Base-by-base conservation (phyloP, 2,329 filamentous ascomycete species). In the Diplocarpon mali region DNA sequence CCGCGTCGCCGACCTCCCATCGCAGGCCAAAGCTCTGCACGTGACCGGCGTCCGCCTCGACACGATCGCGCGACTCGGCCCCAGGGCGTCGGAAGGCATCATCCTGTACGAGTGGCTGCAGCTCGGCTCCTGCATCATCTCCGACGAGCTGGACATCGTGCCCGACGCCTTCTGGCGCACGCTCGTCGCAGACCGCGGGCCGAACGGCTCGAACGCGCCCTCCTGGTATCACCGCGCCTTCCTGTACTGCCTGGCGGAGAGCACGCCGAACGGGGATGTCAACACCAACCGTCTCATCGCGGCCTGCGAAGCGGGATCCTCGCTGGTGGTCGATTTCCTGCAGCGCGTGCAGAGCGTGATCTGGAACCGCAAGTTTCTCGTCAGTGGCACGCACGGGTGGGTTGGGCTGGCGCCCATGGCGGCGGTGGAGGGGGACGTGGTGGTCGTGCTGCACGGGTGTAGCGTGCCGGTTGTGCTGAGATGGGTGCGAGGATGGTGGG, bases 351-450 rank as follows among this genome's bases (percentile, higher is more conserved):
- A 53, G 16, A 45, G 37, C n/a, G 45, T 52, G 3, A 50, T 52
- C 20, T 50, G 50, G 50, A 52, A 52, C 38, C 47, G 45, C 16
- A 50, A 46, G 28, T 40, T 50, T 10, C 32, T 49, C 1, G 38
- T 32, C 1, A 39, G 36, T 7, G 11, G 38, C n/a, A 12, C 38
- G 16, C 5, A 36, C 11, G 7, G 13, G 5, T 30, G 27, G 24
- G 15, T 50, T 10, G 46, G 46, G 5, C 12, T 47, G 3, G 48
- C 34, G 2, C 47, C 48, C 5, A 37, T 36, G 37, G 40, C 34
- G 10, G 29, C 48, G 2, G 17, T 36, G 14, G 16, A 32, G n/a
- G 31, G 38, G 7, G 51, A 54, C 32, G 8, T 38, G 1, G 29
- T 54, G 10, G 43, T 45, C 35, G 42, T 50, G 6, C 38, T 51